Conservation (phyloP, 805 yeast species). For the Pichia eremophila region DNA sequence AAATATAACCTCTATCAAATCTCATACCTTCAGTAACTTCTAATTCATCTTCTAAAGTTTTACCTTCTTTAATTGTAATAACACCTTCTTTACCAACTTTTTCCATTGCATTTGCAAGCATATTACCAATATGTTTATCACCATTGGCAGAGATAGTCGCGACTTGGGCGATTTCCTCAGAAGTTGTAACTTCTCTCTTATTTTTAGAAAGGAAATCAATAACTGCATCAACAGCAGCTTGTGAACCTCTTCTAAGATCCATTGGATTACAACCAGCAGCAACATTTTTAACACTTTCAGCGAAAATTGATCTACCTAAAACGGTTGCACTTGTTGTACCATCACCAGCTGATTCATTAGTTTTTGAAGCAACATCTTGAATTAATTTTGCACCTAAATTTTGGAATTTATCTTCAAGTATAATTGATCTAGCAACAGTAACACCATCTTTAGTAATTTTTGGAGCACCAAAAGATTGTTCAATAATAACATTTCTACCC, state of each 20-base stretch:
- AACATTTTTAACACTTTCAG: constrained; percentile 91
- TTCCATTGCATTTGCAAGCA: constrained; percentile 94
- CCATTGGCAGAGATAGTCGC: constrained; percentile 98
- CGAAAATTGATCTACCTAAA: constrained; percentile 88
- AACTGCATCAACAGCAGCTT: constrained; percentile 92
- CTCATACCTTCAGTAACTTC: constrained; percentile 98
- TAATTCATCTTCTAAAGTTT: constrained; percentile 90
- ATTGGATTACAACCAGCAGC: constrained; percentile 99
- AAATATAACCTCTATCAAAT: constrained; percentile 94
- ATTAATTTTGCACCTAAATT: constrained; percentile 91
- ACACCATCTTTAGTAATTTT: constrained; percentile 99
- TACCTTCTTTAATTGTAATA: constrained; percentile 94
- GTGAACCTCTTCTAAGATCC: constrained; percentile 96
- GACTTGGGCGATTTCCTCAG: constrained; percentile 94
- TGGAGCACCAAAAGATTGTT: constrained; percentile 94
- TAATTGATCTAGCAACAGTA: constrained; percentile 84
- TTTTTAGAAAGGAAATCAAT: constrained; percentile 73
- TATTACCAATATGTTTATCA: constrained; percentile 81
- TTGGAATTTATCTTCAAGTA: constrained; percentile 82
- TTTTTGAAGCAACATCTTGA: constrained; percentile 95
- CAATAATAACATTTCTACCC: constrained; percentile 94
- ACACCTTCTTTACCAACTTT: constrained; percentile 99
- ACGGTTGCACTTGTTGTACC: constrained; percentile 98
- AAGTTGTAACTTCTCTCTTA: constrained; percentile 88
- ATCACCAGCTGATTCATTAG: constrained; percentile 97